These are phyloP conservation scores for Vitis cinerea DNA, from an alignment of 164 flowering plant genomes.

Conservation along the genomic window DNA sequence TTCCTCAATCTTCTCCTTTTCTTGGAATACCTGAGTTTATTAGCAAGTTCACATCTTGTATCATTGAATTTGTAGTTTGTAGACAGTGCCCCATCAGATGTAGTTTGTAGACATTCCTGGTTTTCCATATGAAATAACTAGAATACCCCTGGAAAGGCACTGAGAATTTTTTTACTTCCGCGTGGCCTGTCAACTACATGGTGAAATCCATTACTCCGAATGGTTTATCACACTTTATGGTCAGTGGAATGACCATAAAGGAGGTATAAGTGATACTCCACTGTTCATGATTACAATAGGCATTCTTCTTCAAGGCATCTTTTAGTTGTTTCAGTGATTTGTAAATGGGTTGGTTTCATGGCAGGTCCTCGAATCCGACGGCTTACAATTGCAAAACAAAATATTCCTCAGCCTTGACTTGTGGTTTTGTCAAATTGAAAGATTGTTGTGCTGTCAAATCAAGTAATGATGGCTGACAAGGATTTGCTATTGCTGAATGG, in stretches of 20 bases:
- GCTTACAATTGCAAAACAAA: background rate
- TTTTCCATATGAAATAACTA: too few species aligned
- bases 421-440: background rate
- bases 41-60: background rate
- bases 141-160: too few species aligned
- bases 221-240: too few species aligned
- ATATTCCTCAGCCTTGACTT: background rate
- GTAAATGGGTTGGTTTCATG: background rate
- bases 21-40: too few species aligned
- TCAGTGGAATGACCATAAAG: too few species aligned
- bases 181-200: too few species aligned
- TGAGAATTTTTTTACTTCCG: too few species aligned
- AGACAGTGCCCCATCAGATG: background rate
- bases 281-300: too few species aligned
- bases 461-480: background rate
- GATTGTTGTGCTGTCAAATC: background rate
- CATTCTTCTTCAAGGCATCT: too few species aligned
- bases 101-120: background rate
- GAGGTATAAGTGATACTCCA: too few species aligned
- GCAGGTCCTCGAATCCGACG: background rate
- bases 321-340: background rate
- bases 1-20: too few species aligned
- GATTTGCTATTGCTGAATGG: background rate
- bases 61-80: background rate
- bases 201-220: too few species aligned